Conservation (phyloP, 495 filamentous ascomycete genomes). For the Talaromyces stipitatus region DNA sequence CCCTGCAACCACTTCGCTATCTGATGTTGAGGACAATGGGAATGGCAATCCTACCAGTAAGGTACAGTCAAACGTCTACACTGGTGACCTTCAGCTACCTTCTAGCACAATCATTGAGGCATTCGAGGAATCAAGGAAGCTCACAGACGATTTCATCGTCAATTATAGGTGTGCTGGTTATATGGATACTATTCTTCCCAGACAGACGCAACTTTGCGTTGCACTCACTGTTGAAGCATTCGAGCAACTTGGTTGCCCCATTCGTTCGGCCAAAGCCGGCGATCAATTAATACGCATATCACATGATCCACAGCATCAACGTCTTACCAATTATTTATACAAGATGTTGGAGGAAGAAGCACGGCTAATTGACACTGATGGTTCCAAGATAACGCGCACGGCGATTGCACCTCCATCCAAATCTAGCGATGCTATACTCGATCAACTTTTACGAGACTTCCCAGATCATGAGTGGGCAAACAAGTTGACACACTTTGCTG, state of each 20-base stretch:
- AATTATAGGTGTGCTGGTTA: conserved; percentile 29
- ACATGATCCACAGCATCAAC: conserved; percentile 21
- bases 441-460: conserved; percentile 24
- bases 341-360: conserved; percentile 31
- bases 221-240: conserved; percentile 37
- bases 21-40: not conserved
- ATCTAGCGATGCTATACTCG: conserved; percentile 24
- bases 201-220: conserved; percentile 28
- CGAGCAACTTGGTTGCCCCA: conserved; percentile 28
- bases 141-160: conserved; percentile 31
- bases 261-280: conserved; percentile 23
- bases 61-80: not conserved
- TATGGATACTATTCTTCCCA: conserved; percentile 16
- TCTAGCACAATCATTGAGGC: conserved; percentile 18
- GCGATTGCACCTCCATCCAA: conserved; percentile 21
- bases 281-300: conserved; percentile 25
- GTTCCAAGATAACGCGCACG: conserved; percentile 28
- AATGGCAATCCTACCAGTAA: not conserved
- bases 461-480: conserved; percentile 31
- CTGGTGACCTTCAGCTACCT: conserved; percentile 14
- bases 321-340: conserved; percentile 33
- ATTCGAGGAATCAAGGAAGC: conserved; percentile 20
- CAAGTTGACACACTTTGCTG: conserved; percentile 36
- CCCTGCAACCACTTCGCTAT: not conserved
- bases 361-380: conserved; percentile 29